These are phyloP conservation scores for Trifolium repens DNA, from an alignment of 306 rosid species.

Conservation along the genomic window DNA sequence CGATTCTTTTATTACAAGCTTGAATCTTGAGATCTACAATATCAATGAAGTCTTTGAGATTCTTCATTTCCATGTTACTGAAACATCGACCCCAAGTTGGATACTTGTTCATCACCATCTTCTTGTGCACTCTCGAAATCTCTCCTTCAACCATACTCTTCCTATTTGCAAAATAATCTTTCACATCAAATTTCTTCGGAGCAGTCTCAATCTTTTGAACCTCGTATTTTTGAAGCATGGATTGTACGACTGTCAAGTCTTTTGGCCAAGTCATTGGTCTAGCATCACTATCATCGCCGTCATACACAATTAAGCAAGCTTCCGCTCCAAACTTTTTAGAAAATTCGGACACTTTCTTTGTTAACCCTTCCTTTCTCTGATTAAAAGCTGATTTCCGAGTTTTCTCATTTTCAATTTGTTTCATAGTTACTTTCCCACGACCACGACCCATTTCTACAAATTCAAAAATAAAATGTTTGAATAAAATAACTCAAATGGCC, in stretches of 20 bases:
- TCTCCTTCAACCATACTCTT: conserved; percentile 23
- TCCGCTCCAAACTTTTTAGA: background rate
- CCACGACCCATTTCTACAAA: conserved; percentile 31
- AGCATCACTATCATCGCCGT: no score
- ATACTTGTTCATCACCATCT: conserved; percentile 9
- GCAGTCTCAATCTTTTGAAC: background rate
- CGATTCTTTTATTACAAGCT: conserved; percentile 3
- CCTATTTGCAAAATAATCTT: conserved; percentile 23
- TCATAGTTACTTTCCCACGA: background rate
- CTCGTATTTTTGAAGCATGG: background rate
- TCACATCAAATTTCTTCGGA: background rate
- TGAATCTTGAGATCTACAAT: conserved; percentile 29
- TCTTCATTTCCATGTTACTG: background rate
- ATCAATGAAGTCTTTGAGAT: background rate
- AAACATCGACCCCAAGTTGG: conserved; percentile 40
- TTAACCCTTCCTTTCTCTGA: conserved; percentile 28
- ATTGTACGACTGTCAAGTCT: background rate
- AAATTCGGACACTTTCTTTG: conserved; percentile 18
- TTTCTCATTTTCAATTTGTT: background rate
- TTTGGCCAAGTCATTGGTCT: background rate
- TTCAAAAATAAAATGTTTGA: background rate
- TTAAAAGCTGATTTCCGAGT: background rate
- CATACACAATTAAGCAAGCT: conserved; percentile 17
- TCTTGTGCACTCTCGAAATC: conserved; percentile 18
- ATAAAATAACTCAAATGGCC: no score